Evolutionary conservation across 495 filamentous ascomycete genomes (phyloP).

Genomic region (Jackrogersella multiformis): DNA sequence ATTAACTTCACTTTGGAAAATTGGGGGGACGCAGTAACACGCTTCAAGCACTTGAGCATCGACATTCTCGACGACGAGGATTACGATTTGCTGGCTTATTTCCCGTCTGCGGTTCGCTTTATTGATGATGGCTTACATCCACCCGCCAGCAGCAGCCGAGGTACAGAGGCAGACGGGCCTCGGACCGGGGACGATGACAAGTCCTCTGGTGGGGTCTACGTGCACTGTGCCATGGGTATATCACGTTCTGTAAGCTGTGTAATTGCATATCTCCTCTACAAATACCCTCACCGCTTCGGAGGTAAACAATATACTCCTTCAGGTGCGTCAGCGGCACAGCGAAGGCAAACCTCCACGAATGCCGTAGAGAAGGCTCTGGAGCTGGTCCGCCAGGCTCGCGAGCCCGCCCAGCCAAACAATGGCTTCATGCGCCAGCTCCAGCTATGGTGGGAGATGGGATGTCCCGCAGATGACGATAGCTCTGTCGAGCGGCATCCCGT

Average conservation of each 20-base stretch:
- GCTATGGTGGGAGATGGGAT: conserved; percentile 85
- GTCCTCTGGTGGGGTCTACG: conserved; percentile 51
- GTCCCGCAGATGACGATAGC: conserved; percentile 66
- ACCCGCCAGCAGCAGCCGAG: conserved; percentile 39
- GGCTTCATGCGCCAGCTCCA: conserved; percentile 89
- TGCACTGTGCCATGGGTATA: conserved; percentile 91
- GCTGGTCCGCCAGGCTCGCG: conserved; percentile 69
- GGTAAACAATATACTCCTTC: conserved; percentile 28
- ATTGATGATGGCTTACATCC: conserved; percentile 74
- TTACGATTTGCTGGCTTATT: conserved; percentile 83
- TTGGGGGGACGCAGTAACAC: conserved; percentile 52
- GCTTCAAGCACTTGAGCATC: conserved; percentile 76
- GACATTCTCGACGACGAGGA: conserved; percentile 89
- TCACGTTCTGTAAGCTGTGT: conserved; percentile 87
- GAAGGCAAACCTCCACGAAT: conserved; percentile 38
- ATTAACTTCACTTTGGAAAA: conserved; percentile 54
- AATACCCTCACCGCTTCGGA: conserved; percentile 57
- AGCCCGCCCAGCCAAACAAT: conserved; percentile 82
- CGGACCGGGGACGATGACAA: conserved; percentile 14
- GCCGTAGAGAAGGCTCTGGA: conserved; percentile 55
- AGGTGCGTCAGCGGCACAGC: conserved; percentile 38
- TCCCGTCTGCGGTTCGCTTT: conserved; percentile 78
- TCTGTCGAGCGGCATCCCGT: conserved; percentile 68
- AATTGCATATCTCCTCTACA: conserved; percentile 85
- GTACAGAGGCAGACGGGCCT: neutral